A percentile compares a stretch with the other conserved stretches of the same genome.
phyloP scores from a whole-genome alignment of 2,329 filamentous ascomycete genomes.

The Cytospora piceae region DNA sequence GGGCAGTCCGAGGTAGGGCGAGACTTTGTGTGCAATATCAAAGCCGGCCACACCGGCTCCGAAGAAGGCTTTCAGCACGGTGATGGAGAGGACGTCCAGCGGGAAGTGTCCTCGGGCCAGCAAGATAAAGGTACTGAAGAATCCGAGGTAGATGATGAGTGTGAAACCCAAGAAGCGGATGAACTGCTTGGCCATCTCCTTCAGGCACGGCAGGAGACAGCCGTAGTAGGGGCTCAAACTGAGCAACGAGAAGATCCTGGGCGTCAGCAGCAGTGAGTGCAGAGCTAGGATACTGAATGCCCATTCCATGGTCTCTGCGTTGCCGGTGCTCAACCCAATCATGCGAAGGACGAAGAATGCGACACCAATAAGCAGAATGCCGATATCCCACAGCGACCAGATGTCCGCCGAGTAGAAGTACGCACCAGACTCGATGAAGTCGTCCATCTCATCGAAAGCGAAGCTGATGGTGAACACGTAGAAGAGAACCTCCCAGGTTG shows the following conservation, averaged over 20 bases:
- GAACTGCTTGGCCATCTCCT: conserved; percentile 28
- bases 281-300: conserved; percentile 25
- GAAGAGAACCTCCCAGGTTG: conserved; percentile 18
- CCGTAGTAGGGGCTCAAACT: conserved; percentile 24
- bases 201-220: conserved; percentile 19
- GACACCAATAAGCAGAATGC: conserved; percentile 39
- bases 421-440: conserved; percentile 21
- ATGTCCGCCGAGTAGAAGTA: conserved; percentile 27
- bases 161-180: conserved; percentile 25
- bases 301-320: conserved; percentile 11
- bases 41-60: conserved; percentile 21
- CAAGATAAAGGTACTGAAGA: conserved; percentile 25
- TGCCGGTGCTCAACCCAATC: conserved; percentile 18
- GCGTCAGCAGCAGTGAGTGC: conserved; percentile 21
- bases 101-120: conserved; percentile 20
- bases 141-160: conserved; percentile 24
- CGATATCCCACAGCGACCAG: conserved; percentile 26
- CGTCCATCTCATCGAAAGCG: conserved; percentile 26
- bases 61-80: conserved; percentile 23
- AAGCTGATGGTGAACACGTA: conserved; percentile 18
- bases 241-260: conserved; percentile 24
- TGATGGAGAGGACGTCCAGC: conserved; percentile 20
- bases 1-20: conserved; percentile 23
- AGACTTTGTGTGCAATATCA: conserved; percentile 19
- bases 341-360: conserved; percentile 48